Percentiles rank a stretch among this genome's conserved stretches.
phyloP scores from a whole-genome alignment of 2,329 filamentous ascomycete species.

The Trichoderma hamatum region DNA sequence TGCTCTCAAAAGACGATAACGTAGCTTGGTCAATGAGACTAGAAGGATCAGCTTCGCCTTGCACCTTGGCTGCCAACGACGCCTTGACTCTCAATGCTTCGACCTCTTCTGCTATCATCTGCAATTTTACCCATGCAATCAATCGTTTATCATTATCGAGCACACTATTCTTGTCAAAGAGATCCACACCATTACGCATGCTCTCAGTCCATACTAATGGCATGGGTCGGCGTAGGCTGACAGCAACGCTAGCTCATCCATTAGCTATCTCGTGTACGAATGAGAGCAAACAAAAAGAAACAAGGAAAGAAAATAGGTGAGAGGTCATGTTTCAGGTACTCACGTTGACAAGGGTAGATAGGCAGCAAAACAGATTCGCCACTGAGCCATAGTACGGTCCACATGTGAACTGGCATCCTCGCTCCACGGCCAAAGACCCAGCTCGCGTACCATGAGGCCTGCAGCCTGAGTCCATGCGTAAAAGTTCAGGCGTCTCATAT shows the following conservation, averaged over 20 bases:
- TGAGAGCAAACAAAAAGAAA: neutral
- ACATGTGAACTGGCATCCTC: neutral
- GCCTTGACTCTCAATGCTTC: neutral
- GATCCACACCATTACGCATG: neutral
- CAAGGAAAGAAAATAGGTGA: neutral
- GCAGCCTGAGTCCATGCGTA: neutral
- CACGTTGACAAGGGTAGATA: slow-evolving; percentile 3
- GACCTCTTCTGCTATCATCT: neutral
- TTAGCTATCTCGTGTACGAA: neutral
- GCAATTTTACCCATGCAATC: neutral
- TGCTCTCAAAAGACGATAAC: neutral
- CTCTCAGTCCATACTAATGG: neutral
- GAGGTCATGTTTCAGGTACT: neutral
- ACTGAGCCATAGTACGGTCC: neutral
- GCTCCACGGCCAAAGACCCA: slow-evolving; percentile 5
- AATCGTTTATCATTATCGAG: neutral
- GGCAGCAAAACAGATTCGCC: neutral
- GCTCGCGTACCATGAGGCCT: neutral
- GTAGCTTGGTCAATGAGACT: neutral
- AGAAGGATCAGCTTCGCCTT: neutral
- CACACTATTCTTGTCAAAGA: neutral
- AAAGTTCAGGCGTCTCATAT: neutral
- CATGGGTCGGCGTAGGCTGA: neutral
- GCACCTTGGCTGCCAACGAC: neutral
- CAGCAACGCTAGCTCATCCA: neutral